Conservation (phyloP, 768 basidiomycete genomes). For the Dentipellis sp. region DNA sequence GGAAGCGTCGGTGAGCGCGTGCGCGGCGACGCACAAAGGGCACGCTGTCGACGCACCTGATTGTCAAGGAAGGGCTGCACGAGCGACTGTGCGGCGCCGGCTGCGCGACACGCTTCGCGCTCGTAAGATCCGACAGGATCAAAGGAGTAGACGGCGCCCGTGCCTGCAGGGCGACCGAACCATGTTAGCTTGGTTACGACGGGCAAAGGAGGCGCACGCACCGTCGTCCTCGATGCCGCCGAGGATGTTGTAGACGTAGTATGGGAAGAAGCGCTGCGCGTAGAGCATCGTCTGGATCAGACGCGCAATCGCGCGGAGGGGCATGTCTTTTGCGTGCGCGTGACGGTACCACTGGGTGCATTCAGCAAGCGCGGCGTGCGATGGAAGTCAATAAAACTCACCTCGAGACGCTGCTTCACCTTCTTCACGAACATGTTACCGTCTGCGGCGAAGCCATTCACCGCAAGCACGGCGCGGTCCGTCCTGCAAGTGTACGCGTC, state of each 20-base stretch:
- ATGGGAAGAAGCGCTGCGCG: constrained; percentile 93
- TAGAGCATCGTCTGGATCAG: constrained; percentile 99
- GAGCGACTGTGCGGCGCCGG: constrained; percentile 89
- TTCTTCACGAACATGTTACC: constrained; percentile 97
- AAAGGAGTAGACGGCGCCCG: constrained; percentile 98
- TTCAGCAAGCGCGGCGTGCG: background rate
- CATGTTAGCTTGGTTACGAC: constrained; percentile 6
- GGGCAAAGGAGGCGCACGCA: constrained; percentile 27
- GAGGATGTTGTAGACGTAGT: constrained; percentile 95
- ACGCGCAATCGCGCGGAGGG: constrained; percentile 93
- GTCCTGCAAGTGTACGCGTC: constrained; percentile 42
- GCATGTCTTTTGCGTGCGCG: constrained; percentile 95
- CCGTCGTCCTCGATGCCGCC: constrained; percentile 96
- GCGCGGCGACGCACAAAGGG: background rate
- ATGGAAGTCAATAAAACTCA: constrained; percentile 20
- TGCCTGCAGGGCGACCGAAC: constrained; percentile 37
- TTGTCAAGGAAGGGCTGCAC: constrained; percentile 98
- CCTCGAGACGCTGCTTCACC: constrained; percentile 92
- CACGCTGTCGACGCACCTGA: constrained; percentile 53
- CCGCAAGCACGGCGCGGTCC: constrained; percentile 86
- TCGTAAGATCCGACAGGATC: constrained; percentile 99
- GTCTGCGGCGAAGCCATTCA: constrained; percentile 96
- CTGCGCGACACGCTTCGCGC: constrained; percentile 92
- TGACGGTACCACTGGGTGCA: constrained; percentile 88
- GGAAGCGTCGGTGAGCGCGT: constrained; percentile 30